Evolutionary conservation across 2,329 filamentous ascomycete species (phyloP), one percentile per base, ranked within the genome.

Genomic region (Moelleriella libera): DNA sequence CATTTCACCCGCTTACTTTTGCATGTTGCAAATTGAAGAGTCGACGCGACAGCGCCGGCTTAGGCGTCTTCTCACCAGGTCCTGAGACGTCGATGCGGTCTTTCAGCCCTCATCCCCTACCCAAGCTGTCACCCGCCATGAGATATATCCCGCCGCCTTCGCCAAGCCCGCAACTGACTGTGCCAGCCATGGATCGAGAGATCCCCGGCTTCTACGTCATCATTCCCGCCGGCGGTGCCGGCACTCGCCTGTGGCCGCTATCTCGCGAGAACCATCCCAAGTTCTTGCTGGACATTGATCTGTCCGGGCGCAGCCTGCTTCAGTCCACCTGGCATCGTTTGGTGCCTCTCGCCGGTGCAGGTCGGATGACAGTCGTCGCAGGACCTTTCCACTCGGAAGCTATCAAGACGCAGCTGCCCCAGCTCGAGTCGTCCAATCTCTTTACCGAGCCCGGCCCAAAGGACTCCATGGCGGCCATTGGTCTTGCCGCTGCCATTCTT

Each of bases 231-330:
- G 55, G 55, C 44, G 55, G 55, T 49, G 55, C 55, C 41, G 55
- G 55, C 30, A 57, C 55, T 48, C 55, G 55, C 48, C 52, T 57
- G 12, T 57, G 55, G 55, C 55, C 55, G 12, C 51, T 57, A 39
- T 57, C 55, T 9, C 54, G 55, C 30, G 54, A 57, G 51, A 55
- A 57, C 42, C 55, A 57, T 46, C 55, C 55, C 54, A 57, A 57
- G 48, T 57, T 57, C 42, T 50, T 57, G 44, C 50, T 57, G 34
- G 55, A 57, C 39, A 55, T 57, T 45, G 53, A 55, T 43, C 53
- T 57, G 9, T 55, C 51, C 7, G 55, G 55, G 28, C 55, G 51
- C 50, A 57, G 54, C 45, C 46, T 57, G 53, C 52, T 57, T 34
- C 55, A 57, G 47, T 53, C 55, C 30, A 57, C 55, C 28, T 57